These are phyloP conservation scores for Echinochloa phyllopogon DNA, from an alignment of 176 grass and related monocot species.

Conservation along the genomic window DNA sequence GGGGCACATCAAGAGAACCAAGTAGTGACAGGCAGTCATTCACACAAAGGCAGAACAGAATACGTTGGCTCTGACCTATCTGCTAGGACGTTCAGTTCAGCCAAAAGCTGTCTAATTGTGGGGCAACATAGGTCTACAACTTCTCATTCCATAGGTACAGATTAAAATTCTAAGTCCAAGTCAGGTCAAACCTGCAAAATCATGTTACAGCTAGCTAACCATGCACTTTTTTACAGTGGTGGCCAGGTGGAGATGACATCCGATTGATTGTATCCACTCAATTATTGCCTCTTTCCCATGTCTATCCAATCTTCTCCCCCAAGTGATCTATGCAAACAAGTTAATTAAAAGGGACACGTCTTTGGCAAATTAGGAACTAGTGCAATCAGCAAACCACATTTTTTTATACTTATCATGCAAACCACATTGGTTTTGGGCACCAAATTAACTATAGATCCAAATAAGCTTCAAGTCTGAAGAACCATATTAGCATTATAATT, in stretches of 20 bases:
- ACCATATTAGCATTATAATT: neutral
- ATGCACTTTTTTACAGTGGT: conserved; percentile 38
- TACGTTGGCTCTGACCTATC: conserved; percentile 10
- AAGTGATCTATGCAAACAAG: conserved; percentile 19
- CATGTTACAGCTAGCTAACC: conserved; percentile 16
- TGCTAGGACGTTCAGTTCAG: neutral
- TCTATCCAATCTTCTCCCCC: conserved; percentile 29
- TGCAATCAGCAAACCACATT: neutral
- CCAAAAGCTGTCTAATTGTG: conserved; percentile 15
- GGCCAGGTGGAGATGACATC: conserved; percentile 53
- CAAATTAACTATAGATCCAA: neutral
- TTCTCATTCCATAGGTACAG: neutral
- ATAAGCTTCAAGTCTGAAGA: neutral
- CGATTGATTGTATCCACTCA: conserved; percentile 57
- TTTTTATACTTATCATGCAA: neutral
- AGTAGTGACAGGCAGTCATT: neutral
- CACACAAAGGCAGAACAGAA: neutral
- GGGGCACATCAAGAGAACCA: conserved; percentile 15
- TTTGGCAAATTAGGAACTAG: neutral
- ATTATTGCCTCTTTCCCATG: conserved; percentile 51
- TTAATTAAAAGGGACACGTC: conserved; percentile 14
- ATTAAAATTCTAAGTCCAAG: conserved; percentile 42
- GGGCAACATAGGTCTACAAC: neutral
- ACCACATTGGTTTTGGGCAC: neutral
- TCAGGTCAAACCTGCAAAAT: conserved; percentile 48